Base-by-base conservation (phyloP, 2,329 filamentous ascomycete genomes). In the Fusarium camptoceras region DNA sequence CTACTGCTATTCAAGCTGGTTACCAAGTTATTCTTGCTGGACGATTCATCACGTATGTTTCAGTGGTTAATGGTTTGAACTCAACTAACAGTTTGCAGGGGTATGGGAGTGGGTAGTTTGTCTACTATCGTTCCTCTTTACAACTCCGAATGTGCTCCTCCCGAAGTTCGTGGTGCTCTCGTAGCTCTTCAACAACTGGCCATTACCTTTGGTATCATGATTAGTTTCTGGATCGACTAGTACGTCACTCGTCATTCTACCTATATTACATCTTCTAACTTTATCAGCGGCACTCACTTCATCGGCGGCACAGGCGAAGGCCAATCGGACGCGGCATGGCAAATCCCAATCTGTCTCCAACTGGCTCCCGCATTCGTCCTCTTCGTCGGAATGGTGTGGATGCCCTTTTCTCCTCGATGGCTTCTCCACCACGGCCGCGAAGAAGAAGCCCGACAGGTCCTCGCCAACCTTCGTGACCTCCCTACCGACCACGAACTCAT, bases 391-490 rank as follows among this genome's bases (percentile, higher is more conserved):
- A 94, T 94, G 86, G 75, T 92, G 14, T 93, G 92, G 80, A 93
- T 94, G 91, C 92, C 92, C 0, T 94, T 92, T 80, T 91, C 88
- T 0, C 92, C 92, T 0, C 86, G 92, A 71, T 94, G 91, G 91
- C 85, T 95, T 2, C 81, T 92, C 11, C 89, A 93, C 76, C 89
- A 92, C 73, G 83, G 82, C 59, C 89, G 91, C 37, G 91, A 94
- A 73, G 84, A 84, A 0, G 92, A 94, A 76, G 91, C 90, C 0
- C 86, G 87, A 18, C 76, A 77, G 12, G 88, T 89, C 2, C 84
- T 95, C 2, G 87, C 91, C 0, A 83, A 77, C 51, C 87, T 95
- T 2, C 44, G 93, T 25, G 85, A 84, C 8, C 84, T 93, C 0
- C 78, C 87, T 0, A 76, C 81, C 18, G 86, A 91, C 68, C 86